These are phyloP conservation scores for Neophaeococcomyces mojaviensis DNA, from an alignment of 2,329 filamentous ascomycete genomes.

Conservation along the genomic window DNA sequence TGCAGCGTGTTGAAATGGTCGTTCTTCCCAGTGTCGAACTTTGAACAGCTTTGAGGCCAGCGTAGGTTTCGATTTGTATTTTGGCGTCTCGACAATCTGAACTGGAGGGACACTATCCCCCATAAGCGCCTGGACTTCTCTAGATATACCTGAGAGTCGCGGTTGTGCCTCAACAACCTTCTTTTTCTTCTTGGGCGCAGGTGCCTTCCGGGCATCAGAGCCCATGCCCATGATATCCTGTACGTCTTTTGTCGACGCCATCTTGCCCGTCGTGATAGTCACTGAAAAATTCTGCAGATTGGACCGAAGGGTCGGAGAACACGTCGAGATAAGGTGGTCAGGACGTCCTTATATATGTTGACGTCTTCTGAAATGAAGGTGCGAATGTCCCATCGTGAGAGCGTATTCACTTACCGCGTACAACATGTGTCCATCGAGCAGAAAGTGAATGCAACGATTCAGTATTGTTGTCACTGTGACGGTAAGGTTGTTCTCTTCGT, in stretches of 20 bases:
- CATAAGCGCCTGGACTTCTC: constrained; percentile 44
- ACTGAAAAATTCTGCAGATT: not conserved
- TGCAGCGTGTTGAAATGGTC: constrained; percentile 68
- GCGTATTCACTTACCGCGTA: not conserved
- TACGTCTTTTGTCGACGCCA: constrained; percentile 70
- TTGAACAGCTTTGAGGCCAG: constrained; percentile 21
- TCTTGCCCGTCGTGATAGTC: constrained; percentile 21
- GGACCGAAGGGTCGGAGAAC: not conserved
- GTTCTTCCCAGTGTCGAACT: constrained; percentile 22
- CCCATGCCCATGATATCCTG: constrained; percentile 82
- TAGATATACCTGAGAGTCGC: constrained; percentile 38
- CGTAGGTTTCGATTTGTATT: constrained; percentile 37
- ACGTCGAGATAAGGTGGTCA: not conserved
- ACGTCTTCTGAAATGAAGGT: not conserved
- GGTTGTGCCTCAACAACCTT: constrained; percentile 51
- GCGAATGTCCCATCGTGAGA: not conserved
- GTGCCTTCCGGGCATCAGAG: constrained; percentile 46
- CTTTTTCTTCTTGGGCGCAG: constrained; percentile 64
- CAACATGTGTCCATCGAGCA: not conserved
- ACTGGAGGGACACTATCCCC: constrained; percentile 46
- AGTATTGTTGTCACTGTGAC: no score
- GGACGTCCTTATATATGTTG: not conserved
- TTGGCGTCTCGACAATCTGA: constrained; percentile 42
- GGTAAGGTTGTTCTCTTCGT: no score
- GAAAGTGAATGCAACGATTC: no score